A percentile compares a stretch with the other conserved stretches of the same genome.
phyloP scores from a whole-genome alignment of 2,329 filamentous ascomycete species.

The Aspergillus amoenus region DNA sequence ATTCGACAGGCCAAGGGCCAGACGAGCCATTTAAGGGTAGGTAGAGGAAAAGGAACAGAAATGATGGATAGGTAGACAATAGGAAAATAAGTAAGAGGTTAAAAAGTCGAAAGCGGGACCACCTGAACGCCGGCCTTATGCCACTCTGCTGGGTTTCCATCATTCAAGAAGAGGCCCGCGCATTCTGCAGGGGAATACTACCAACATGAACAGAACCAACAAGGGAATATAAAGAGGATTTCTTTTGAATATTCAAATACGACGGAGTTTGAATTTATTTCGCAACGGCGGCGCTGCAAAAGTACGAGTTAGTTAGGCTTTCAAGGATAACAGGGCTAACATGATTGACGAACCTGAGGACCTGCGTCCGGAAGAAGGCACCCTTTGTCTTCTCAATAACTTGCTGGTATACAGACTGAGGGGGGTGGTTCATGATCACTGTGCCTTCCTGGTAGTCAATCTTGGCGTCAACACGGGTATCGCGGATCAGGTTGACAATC shows the following conservation, averaged over 20 bases:
- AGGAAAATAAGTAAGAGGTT: slow-evolving; percentile 29
- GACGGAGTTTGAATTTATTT: slow-evolving; percentile 39
- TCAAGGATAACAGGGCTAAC: neutral
- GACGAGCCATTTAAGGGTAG: slow-evolving; percentile 2
- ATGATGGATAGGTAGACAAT: slow-evolving; percentile 19
- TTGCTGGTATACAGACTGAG: slow-evolving; percentile 97
- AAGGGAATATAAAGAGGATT: slow-evolving; percentile 32
- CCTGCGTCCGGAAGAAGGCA: slow-evolving; percentile 96
- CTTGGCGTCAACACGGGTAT: slow-evolving; percentile 96
- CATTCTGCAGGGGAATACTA: slow-evolving; percentile 29
- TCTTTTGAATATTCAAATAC: slow-evolving; percentile 16
- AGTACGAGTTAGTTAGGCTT: slow-evolving; percentile 2
- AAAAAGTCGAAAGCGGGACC: slow-evolving; percentile 32
- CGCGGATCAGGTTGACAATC: slow-evolving; percentile 99
- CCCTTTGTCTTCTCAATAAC: slow-evolving; percentile 99
- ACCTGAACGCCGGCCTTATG: slow-evolving; percentile 46
- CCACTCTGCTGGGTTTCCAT: slow-evolving; percentile 40
- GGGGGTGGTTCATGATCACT: slow-evolving; percentile 98
- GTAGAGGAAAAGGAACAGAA: slow-evolving; percentile 15
- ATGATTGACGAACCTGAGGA: slow-evolving; percentile 60
- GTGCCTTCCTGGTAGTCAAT: slow-evolving; percentile 99
- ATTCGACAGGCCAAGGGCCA: neutral
- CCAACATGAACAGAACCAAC: slow-evolving; percentile 35
- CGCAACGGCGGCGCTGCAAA: slow-evolving; percentile 48
- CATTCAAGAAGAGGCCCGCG: slow-evolving; percentile 27